Conservation (phyloP, 1,284 basidiomycete species). For the Microbotryum silenes-acaulis region DNA sequence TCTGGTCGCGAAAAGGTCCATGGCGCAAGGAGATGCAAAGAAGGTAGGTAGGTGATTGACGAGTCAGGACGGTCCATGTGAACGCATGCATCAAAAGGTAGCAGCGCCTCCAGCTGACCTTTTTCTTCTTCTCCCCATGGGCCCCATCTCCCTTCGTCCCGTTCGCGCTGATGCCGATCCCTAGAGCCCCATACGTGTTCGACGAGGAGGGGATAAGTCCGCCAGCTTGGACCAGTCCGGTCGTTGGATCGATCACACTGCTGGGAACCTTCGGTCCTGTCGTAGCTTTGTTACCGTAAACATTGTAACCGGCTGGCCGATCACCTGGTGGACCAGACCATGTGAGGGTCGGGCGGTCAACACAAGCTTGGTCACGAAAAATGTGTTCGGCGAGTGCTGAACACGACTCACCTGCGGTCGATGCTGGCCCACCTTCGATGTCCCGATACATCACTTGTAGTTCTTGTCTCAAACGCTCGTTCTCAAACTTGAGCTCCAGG, state of each 20-base stretch:
- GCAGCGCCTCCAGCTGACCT: constrained; percentile 11
- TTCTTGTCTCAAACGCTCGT: constrained; percentile 51
- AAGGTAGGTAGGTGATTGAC: too few relatives aligned
- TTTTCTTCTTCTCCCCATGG: constrained; percentile 34
- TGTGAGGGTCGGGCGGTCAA: too few relatives aligned
- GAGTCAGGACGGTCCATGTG: constrained; percentile 33
- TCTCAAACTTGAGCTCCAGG: constrained; percentile 67
- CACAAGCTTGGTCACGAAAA: too few relatives aligned
- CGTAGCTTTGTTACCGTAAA: constrained; percentile 10
- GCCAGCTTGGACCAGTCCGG: constrained; percentile 28
- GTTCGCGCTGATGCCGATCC: constrained; percentile 32
- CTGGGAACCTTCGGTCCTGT: constrained; percentile 10
- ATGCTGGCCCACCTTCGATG: constrained; percentile 24
- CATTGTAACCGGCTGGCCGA: neutral
- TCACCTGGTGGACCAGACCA: too few relatives aligned
- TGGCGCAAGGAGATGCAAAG: too few relatives aligned
- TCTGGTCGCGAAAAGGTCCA: constrained; percentile 13
- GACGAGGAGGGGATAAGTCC: constrained; percentile 30
- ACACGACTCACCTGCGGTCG: too few relatives aligned
- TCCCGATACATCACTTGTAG: constrained; percentile 36
- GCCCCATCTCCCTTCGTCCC: constrained; percentile 17
- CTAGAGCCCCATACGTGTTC: constrained; percentile 35
- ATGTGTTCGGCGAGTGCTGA: too few relatives aligned
- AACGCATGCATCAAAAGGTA: constrained; percentile 67
- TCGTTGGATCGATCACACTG: constrained; percentile 26